Evolutionary conservation across 164 flowering plant genomes (phyloP).

Genomic region (Warburgia ugandensis): DNA sequence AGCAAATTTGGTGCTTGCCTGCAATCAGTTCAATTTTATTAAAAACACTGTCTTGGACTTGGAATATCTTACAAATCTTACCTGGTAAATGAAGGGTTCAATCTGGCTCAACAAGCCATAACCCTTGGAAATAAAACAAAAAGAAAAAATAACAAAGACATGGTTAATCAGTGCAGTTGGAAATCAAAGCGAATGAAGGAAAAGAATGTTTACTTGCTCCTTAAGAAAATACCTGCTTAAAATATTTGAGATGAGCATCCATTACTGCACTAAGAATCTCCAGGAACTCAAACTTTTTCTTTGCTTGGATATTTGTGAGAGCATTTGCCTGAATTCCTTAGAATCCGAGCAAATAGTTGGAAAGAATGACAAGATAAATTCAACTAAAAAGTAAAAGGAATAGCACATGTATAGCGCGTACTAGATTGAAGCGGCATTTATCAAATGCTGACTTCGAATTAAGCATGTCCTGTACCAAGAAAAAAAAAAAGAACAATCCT

Average conservation of each 20-base stretch:
- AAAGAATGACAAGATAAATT: slow-evolving; percentile 3
- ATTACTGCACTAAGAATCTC: slow-evolving; percentile 88
- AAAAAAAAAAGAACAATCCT: background rate
- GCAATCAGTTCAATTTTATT: background rate
- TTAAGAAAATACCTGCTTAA: slow-evolving; percentile 54
- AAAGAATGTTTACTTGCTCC: background rate
- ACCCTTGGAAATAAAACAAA: slow-evolving; percentile 38
- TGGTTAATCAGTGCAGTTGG: background rate
- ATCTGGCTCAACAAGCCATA: slow-evolving; percentile 65
- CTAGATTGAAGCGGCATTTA: slow-evolving; percentile 88
- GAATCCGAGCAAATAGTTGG: slow-evolving; percentile 18
- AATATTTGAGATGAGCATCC: slow-evolving; percentile 94
- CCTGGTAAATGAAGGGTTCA: slow-evolving; percentile 93
- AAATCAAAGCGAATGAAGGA: background rate
- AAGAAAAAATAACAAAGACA: background rate
- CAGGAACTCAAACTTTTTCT: slow-evolving; percentile 85
- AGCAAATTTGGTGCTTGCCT: background rate
- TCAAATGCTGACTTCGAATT: slow-evolving; percentile 94
- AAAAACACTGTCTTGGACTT: too few relatives aligned
- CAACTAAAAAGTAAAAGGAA: background rate
- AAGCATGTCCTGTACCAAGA: slow-evolving; percentile 59
- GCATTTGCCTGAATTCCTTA: slow-evolving; percentile 79
- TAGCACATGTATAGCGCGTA: slow-evolving; percentile 30
- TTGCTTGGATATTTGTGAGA: slow-evolving; percentile 72
- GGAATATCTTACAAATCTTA: slow-evolving; percentile 10